Base-by-base conservation (phyloP, 1,139 yeast genomes). In the Lodderomyces theae region DNA sequence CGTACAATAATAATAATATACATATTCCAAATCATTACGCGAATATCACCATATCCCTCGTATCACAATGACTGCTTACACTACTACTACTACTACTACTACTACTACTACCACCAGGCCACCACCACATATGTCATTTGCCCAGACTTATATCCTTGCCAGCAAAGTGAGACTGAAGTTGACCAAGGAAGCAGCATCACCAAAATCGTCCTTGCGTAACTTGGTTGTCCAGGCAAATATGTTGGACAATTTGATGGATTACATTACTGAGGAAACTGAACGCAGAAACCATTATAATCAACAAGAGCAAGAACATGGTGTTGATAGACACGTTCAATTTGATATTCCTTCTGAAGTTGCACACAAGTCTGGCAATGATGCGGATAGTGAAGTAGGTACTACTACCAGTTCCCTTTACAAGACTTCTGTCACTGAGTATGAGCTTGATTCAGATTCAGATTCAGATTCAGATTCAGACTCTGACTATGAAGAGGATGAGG, bases 201-300 rank as follows among this genome's bases (percentile, higher is more conserved):
- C 77, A 7, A 85, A 81, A 50, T 77, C 82, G 33, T 66, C 80
- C 45, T 67, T 86, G 41, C 70, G 88, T 45, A 64, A 71, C 37
- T 69, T 86, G 36, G 90, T 86, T 2, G 74, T 80, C 25, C 94
- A 86, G 60, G 92, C 94, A 15, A 86, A 85, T 59, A 65, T 86
- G 67, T 69, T 86, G 45, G 95, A 86, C 55, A 71, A 71, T 48
- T 57, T 86, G 35, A 80, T 85, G 79, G 89, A 80, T 52, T 62
- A 62, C 46, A 69, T 71, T 26, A 51, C 63, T 11, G 53, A 52
- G 9, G 72, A 64, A 50, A 60, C 66, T 18, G 58, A 57, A 37
- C 64, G 59, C 46, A 53, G 65, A 49, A 39, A 44, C 6, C 23
- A 26, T 24, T 38, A 42, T 18, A 42, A 42, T 15, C 37, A 35